These are phyloP conservation scores for Fonsecaea monophora DNA, from an alignment of 2,329 filamentous ascomycete genomes.

Conservation along the genomic window DNA sequence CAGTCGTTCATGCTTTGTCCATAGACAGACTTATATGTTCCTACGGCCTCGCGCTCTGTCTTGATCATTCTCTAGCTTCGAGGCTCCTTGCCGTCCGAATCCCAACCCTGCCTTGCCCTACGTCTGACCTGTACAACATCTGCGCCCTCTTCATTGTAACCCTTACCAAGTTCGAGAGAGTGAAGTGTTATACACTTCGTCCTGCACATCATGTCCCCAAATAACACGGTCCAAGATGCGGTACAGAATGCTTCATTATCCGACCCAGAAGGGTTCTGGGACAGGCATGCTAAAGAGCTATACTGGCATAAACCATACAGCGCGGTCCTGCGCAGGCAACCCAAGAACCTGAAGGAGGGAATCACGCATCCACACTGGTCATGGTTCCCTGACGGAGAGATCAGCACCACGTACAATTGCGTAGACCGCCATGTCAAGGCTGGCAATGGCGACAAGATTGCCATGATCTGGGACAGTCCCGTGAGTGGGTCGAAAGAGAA, in stretches of 20 bases:
- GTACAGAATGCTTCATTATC: constrained; percentile 65
- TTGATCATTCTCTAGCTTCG: not conserved
- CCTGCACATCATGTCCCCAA: constrained; percentile 27
- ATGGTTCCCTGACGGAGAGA: constrained; percentile 88
- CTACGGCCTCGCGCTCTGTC: not conserved
- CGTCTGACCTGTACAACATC: not conserved
- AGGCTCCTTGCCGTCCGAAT: constrained; percentile 4
- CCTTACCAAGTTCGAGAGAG: not conserved
- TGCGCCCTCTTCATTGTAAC: not conserved
- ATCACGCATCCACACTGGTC: constrained; percentile 77
- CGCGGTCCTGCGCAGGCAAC: constrained; percentile 64
- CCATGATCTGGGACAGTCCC: constrained; percentile 87
- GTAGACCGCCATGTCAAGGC: constrained; percentile 84
- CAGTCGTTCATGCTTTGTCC: not conserved
- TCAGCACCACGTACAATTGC: constrained; percentile 92
- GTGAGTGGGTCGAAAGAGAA: constrained; percentile 75
- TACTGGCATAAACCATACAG: constrained; percentile 81
- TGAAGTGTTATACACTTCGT: not conserved
- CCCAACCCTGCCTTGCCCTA: not conserved
- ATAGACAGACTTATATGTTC: not conserved
- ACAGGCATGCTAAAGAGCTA: constrained; percentile 73
- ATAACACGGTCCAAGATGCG: constrained; percentile 54
- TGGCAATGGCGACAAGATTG: constrained; percentile 74
- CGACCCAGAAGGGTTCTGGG: constrained; percentile 78
- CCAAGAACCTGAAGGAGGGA: constrained; percentile 69